These are phyloP conservation scores for Coffea canephora DNA, from an alignment of 257 asterid species.

Conservation along the genomic window DNA sequence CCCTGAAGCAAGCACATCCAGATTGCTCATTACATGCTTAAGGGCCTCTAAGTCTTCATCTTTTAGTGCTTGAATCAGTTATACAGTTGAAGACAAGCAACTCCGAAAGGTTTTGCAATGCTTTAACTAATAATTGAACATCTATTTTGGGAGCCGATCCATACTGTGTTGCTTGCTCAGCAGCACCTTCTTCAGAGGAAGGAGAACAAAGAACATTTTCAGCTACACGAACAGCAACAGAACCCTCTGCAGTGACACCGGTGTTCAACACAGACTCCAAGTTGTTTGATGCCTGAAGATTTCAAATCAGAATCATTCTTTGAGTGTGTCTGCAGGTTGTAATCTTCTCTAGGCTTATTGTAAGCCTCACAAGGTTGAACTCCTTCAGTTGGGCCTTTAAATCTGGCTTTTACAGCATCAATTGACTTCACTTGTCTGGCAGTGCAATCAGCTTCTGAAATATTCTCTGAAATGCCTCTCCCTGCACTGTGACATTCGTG, in stretches of 20 bases:
- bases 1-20: conserved; percentile 50
- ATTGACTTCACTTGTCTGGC: conserved; percentile 31
- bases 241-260: conserved; percentile 52
- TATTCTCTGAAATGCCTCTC: conserved; percentile 23
- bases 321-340: too few relatives aligned
- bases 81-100: conserved; percentile 49
- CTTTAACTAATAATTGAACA: conserved; percentile 45
- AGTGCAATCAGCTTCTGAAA: conserved; percentile 29
- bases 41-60: conserved; percentile 48
- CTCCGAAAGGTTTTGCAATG: conserved; percentile 64
- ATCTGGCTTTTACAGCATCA: conserved; percentile 28
- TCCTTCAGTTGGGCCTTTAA: conserved; percentile 33
- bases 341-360: too few relatives aligned
- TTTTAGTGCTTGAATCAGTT: conserved; percentile 39
- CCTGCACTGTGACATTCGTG: conserved; percentile 32
- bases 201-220: too few relatives aligned
- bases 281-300: conserved; percentile 26
- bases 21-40: conserved; percentile 45
- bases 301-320: too few relatives aligned
- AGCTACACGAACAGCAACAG: conserved; percentile 73
- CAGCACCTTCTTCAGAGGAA: conserved; percentile 60
- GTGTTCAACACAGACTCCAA: conserved; percentile 32
- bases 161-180: conserved; percentile 26
- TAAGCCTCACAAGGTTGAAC: conserved; percentile 33
- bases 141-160: conserved; percentile 41